Percentiles rank a stretch among this genome's conserved stretches.
phyloP scores from a whole-genome alignment of 805 yeast genomes.

The Candida endomychidarum region DNA sequence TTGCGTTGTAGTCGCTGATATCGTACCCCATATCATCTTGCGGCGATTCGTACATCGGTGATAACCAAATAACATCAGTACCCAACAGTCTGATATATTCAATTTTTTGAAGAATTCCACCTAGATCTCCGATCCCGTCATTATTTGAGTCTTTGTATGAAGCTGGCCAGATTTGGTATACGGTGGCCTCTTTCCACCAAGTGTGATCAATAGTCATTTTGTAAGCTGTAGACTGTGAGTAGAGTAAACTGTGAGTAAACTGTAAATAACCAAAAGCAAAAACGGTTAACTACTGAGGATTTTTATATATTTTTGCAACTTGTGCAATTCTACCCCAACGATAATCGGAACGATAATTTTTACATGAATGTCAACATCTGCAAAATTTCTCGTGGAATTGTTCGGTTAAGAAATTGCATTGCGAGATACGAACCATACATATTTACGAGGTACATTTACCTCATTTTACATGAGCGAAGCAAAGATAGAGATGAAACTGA shows the following conservation, averaged over 20 bases:
- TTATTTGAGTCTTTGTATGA: constrained; percentile 58
- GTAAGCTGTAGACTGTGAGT: no score
- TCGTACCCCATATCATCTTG: constrained; percentile 66
- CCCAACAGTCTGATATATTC: constrained; percentile 53
- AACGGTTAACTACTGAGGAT: background rate
- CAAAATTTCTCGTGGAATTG: constrained; percentile 3
- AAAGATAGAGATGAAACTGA: no score
- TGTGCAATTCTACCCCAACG: background rate
- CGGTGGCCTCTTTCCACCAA: constrained; percentile 60
- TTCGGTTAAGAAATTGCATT: background rate
- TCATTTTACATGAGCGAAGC: no score
- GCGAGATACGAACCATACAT: background rate
- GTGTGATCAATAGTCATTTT: constrained; percentile 9
- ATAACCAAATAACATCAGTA: constrained; percentile 54
- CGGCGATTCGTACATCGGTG: constrained; percentile 59
- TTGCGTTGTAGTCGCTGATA: constrained; percentile 51
- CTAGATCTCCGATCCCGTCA: constrained; percentile 59
- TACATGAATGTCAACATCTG: background rate
- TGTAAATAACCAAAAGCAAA: background rate
- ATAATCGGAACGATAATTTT: background rate
- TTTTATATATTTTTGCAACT: no score
- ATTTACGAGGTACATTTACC: background rate
- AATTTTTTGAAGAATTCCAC: constrained; percentile 51
- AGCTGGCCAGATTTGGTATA: constrained; percentile 64
- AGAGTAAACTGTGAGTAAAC: no score